Conservation (phyloP, 257 asterid genomes). For the Nicotiana tabacum region DNA sequence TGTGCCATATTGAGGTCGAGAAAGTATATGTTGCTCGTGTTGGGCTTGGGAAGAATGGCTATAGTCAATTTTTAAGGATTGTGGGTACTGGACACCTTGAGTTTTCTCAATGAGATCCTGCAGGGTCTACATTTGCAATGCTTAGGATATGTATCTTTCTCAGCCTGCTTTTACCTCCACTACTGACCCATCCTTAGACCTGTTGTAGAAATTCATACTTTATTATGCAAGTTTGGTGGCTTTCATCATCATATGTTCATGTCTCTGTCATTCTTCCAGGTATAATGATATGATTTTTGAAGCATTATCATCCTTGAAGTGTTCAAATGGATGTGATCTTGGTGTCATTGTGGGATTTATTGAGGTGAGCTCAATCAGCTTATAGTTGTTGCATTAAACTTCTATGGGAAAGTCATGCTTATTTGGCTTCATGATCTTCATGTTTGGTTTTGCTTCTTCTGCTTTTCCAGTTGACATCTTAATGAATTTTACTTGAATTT, state of each 20-base stretch:
- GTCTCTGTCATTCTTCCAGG: conserved; percentile 29
- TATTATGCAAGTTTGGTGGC: background rate
- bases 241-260: conserved; percentile 10
- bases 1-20: background rate
- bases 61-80: background rate
- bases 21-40: background rate
- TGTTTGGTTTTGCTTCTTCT: conserved; percentile 1
- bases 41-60: background rate
- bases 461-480: conserved; percentile 1
- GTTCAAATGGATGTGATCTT: conserved; percentile 41
- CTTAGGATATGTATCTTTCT: background rate
- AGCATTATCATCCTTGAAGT: conserved; percentile 45
- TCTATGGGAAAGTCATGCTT: background rate
- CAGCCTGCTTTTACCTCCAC: background rate
- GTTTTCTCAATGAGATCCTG: background rate
- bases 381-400: background rate
- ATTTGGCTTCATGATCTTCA: background rate
- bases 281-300: conserved; percentile 42
- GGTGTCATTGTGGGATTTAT: conserved; percentile 39
- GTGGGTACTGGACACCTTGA: background rate
- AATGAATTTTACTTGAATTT: background rate
- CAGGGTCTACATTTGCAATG: background rate
- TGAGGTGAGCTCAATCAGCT: conserved; percentile 38
- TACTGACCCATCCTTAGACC: background rate
- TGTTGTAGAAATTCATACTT: background rate